phyloP scores from a whole-genome alignment of 2,329 filamentous ascomycete genomes.

The Exserohilum turcica region DNA sequence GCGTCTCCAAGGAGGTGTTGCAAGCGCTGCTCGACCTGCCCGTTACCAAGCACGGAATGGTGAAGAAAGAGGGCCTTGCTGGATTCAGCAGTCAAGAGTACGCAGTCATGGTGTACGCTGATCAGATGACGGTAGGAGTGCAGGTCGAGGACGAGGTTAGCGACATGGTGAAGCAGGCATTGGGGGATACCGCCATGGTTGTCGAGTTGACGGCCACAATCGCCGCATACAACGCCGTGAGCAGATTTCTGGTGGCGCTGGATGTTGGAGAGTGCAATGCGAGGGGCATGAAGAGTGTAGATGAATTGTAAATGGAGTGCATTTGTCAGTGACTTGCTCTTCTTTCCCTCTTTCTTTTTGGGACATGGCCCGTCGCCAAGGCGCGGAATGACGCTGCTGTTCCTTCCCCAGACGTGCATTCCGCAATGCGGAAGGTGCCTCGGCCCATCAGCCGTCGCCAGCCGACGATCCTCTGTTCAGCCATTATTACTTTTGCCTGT shows the following conservation, averaged over 20 bases:
- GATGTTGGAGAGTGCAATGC: conserved; percentile 62
- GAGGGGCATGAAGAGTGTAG: conserved; percentile 38
- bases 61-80: conserved; percentile 46
- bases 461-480: conserved; percentile 17
- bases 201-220: conserved; percentile 82
- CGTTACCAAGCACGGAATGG: conserved; percentile 22
- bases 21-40: conserved; percentile 47
- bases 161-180: conserved; percentile 62
- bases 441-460: conserved; percentile 33
- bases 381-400: conserved; percentile 20
- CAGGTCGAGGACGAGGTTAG: conserved; percentile 72
- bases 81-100: conserved; percentile 56
- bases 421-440: conserved; percentile 26
- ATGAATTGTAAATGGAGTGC: conserved; percentile 29
- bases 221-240: conserved; percentile 83
- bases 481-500: conserved; percentile 10
- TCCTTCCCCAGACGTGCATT: conserved; percentile 26
- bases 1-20: conserved; percentile 65
- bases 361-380: background rate
- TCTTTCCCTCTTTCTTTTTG: background rate
- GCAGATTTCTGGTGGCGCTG: conserved; percentile 79
- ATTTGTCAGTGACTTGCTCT: background rate
- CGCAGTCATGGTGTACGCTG: conserved; percentile 73
- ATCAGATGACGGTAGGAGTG: conserved; percentile 82
- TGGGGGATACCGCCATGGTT: conserved; percentile 72